phyloP scores from a whole-genome alignment of 2,329 filamentous ascomycete species.

The Pyrenochaeta sp. region DNA sequence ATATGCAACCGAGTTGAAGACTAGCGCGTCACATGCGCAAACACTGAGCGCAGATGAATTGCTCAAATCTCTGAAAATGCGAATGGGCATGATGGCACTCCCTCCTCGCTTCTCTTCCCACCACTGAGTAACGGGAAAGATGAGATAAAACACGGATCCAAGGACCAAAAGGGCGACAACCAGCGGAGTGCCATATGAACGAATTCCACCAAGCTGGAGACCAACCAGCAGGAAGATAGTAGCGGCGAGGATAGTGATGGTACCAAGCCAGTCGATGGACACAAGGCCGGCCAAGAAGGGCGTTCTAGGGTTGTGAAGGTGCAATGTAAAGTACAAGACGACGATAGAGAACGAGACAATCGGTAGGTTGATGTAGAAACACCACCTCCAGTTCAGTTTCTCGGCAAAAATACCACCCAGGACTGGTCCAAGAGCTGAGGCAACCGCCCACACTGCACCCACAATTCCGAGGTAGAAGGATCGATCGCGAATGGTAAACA shows the following conservation, averaged over 20 bases:
- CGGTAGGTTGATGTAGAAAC: slow-evolving; percentile 55
- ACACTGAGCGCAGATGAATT: slow-evolving; percentile 64
- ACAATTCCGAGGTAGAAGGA: slow-evolving; percentile 61
- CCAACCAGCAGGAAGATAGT: slow-evolving; percentile 61
- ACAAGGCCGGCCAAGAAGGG: slow-evolving; percentile 54
- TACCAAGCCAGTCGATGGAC: slow-evolving; percentile 63
- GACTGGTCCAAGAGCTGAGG: slow-evolving; percentile 60
- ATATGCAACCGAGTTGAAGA: slow-evolving; percentile 72
- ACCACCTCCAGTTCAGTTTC: slow-evolving; percentile 59
- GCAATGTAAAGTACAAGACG: slow-evolving; percentile 59
- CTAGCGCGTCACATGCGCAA: slow-evolving; percentile 59
- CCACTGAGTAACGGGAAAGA: slow-evolving; percentile 69
- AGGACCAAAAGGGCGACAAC: slow-evolving; percentile 61
- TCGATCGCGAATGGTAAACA: slow-evolving; percentile 56
- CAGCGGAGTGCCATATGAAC: slow-evolving; percentile 57
- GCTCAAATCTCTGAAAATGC: slow-evolving; percentile 65
- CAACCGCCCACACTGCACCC: slow-evolving; percentile 64
- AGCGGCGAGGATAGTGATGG: slow-evolving; percentile 56
- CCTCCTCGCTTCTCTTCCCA: slow-evolving; percentile 66
- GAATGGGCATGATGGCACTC: slow-evolving; percentile 74
- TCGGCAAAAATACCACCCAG: slow-evolving; percentile 61
- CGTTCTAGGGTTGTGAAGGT: slow-evolving; percentile 61
- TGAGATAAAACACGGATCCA: slow-evolving; percentile 52
- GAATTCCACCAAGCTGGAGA: slow-evolving; percentile 59
- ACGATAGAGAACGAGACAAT: slow-evolving; percentile 58